Conservation (phyloP, 2,329 filamentous ascomycete species). For the Mollisia scopiformis region DNA sequence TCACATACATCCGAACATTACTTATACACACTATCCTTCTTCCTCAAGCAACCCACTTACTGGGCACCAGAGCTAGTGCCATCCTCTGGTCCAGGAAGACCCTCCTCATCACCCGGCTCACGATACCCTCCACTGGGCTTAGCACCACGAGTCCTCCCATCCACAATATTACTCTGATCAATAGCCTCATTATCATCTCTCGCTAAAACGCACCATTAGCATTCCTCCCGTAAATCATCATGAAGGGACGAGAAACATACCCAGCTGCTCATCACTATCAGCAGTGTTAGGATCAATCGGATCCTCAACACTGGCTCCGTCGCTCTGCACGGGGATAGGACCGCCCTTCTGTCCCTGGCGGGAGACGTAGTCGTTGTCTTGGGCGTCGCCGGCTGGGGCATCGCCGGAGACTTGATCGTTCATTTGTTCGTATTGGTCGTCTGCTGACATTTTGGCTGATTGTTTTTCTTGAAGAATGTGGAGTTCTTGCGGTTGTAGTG, state of each 20-base stretch:
- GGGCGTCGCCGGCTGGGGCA: constrained; percentile 26
- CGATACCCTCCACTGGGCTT: constrained; percentile 31
- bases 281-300: constrained; percentile 34
- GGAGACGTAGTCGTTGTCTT: constrained; percentile 40
- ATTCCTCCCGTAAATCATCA: neutral
- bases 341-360: constrained; percentile 33
- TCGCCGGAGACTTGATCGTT: constrained; percentile 2
- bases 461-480: neutral
- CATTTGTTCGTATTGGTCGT: constrained; percentile 6
- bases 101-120: constrained; percentile 36
- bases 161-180: constrained; percentile 36
- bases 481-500: neutral
- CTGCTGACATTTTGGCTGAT: neutral
- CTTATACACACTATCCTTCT: neutral
- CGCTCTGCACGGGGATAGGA: constrained; percentile 39
- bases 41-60: neutral
- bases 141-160: constrained; percentile 33
- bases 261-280: constrained; percentile 41
- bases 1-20: neutral
- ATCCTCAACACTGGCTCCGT: constrained; percentile 39
- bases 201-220: constrained; percentile 23
- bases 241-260: constrained; percentile 25
- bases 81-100: constrained; percentile 24
- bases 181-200: constrained; percentile 39
- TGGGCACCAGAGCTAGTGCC: constrained; percentile 14